Percentiles rank a stretch among this genome's conserved stretches.
phyloP scores from a whole-genome alignment of 805 yeast genomes.

The Candida arabinofermentans region DNA sequence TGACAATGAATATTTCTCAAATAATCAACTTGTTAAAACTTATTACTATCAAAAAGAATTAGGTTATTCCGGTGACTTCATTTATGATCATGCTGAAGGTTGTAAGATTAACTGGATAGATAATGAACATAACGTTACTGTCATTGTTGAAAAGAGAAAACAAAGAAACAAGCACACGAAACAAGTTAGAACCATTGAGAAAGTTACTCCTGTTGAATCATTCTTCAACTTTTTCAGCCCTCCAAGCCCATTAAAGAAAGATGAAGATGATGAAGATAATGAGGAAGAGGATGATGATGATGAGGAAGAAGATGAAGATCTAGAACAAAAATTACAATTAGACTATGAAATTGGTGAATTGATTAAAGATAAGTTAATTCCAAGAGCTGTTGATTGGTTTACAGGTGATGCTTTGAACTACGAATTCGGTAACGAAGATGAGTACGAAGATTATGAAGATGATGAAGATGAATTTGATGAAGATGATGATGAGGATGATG shows the following conservation, averaged over 20 bases:
- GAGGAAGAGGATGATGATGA: constrained; percentile 41
- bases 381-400: constrained; percentile 97
- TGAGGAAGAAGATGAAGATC: constrained; percentile 64
- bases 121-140: constrained; percentile 78
- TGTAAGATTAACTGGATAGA: constrained; percentile 78
- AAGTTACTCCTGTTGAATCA: constrained; percentile 89
- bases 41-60: constrained; percentile 92
- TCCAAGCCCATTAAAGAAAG: constrained; percentile 62
- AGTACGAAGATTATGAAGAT: constrained; percentile 57
- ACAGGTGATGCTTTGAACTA: constrained; percentile 94
- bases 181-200: constrained; percentile 93
- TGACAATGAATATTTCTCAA: constrained; percentile 71
- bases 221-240: constrained; percentile 96
- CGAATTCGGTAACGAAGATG: constrained; percentile 49
- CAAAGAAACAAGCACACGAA: constrained; percentile 96
- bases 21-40: constrained; percentile 71
- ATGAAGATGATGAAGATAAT: constrained; percentile 44
- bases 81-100: constrained; percentile 96
- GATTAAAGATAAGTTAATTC: constrained; percentile 90
- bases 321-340: constrained; percentile 80
- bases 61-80: constrained; percentile 93
- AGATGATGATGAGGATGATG: constrained; percentile 59
- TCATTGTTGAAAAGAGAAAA: constrained; percentile 86
- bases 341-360: constrained; percentile 97
- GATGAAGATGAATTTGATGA: constrained; percentile 60